Evolutionary conservation across 2,329 filamentous ascomycete genomes (phyloP).

Genomic region (Arthrobotrys megalospora): DNA sequence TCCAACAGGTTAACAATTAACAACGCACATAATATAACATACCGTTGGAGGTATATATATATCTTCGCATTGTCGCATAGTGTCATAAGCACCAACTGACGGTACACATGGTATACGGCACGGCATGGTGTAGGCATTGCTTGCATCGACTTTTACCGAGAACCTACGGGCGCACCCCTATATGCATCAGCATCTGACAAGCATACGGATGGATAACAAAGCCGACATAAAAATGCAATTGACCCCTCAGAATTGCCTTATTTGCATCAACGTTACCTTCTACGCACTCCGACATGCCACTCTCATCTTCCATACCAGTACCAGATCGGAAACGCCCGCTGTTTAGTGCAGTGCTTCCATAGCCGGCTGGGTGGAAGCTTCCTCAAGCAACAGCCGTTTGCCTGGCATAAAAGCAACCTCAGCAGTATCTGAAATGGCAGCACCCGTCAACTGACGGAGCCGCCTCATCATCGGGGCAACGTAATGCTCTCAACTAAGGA

Average conservation of each 20-base stretch:
- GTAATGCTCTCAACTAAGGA: slow-evolving; percentile 9
- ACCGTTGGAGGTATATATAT: slow-evolving; percentile 18
- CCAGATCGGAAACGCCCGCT: slow-evolving; percentile 43
- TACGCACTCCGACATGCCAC: slow-evolving; percentile 39
- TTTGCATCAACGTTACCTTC: slow-evolving; percentile 49
- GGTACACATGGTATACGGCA: slow-evolving; percentile 15
- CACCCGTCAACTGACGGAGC: slow-evolving; percentile 45
- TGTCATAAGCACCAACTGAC: slow-evolving; percentile 11
- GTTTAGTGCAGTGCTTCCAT: slow-evolving; percentile 45
- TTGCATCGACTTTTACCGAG: slow-evolving; percentile 31
- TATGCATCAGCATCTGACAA: slow-evolving; percentile 34
- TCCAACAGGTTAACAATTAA: slow-evolving; percentile 14
- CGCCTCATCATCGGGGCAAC: slow-evolving; percentile 55
- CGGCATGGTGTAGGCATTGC: slow-evolving; percentile 7
- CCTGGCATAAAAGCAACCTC: slow-evolving; percentile 59
- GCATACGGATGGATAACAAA: slow-evolving; percentile 12
- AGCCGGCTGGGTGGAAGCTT: slow-evolving; percentile 33
- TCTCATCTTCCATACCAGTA: slow-evolving; percentile 38
- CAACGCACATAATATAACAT: slow-evolving; percentile 24
- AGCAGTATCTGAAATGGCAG: slow-evolving; percentile 60
- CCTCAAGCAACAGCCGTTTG: slow-evolving; percentile 58
- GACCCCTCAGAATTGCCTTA: slow-evolving; percentile 61
- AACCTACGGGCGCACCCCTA: background rate
- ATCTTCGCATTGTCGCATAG: slow-evolving; percentile 17
- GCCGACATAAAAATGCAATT: slow-evolving; percentile 13